Percentiles rank a stretch among this genome's conserved stretches.
These are phyloP conservation scores for Pestalotiopsis sp. DNA, from an alignment of 2,329 filamentous ascomycete genomes.

Conservation along the genomic window DNA sequence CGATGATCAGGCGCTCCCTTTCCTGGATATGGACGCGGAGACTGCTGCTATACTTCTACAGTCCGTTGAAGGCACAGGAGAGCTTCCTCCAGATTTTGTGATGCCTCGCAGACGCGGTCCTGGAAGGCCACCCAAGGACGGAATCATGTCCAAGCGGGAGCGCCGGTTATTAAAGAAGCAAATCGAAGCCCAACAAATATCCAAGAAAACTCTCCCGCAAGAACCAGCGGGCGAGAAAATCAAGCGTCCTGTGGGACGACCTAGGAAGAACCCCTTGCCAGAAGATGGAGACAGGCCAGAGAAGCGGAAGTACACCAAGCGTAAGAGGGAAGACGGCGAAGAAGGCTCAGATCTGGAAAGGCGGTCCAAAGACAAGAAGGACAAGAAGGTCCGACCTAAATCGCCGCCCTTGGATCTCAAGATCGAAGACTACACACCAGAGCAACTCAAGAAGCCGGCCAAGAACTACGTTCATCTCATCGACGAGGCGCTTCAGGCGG, in stretches of 20 bases:
- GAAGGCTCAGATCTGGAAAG: constrained; percentile 58
- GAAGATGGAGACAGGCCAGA: constrained; percentile 58
- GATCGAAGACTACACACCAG: constrained; percentile 55
- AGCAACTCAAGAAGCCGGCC: constrained; percentile 60
- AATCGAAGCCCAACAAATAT: constrained; percentile 42
- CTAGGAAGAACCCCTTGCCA: constrained; percentile 61
- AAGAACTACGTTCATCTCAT: constrained; percentile 64
- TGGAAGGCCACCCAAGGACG: constrained; percentile 80
- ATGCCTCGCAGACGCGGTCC: constrained; percentile 68
- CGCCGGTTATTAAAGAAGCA: constrained; percentile 64
- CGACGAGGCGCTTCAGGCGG: constrained; percentile 58
- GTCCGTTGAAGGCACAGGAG: constrained; percentile 9
- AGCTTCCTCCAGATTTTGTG: constrained; percentile 30
- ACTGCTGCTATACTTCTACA: constrained; percentile 12
- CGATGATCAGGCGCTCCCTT: constrained; percentile 14
- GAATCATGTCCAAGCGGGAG: constrained; percentile 79
- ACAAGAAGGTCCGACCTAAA: constrained; percentile 59
- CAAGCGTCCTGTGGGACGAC: constrained; percentile 66
- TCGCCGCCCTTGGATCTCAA: constrained; percentile 59
- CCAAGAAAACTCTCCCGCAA: constrained; percentile 52
- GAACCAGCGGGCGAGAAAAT: constrained; percentile 47
- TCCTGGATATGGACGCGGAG: neutral
- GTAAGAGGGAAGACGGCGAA: constrained; percentile 58
- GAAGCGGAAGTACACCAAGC: constrained; percentile 67
- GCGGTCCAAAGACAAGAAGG: constrained; percentile 57